A percentile compares a stretch with the other conserved stretches of the same genome.
Evolutionary conservation across 164 flowering plant genomes (phyloP).

Genomic region (Vitis rupestris): DNA sequence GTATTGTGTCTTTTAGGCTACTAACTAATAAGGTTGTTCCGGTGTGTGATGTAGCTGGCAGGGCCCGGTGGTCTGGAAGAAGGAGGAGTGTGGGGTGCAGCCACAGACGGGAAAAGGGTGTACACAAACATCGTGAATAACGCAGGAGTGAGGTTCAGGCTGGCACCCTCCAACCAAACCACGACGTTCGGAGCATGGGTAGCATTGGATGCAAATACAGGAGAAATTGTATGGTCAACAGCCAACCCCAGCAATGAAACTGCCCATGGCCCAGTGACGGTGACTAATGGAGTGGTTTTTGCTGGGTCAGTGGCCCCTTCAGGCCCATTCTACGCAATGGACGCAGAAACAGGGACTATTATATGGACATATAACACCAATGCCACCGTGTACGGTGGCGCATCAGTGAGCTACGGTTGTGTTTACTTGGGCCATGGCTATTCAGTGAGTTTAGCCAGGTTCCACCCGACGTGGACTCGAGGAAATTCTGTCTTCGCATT

Average conservation of each 20-base stretch:
- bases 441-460: slow-evolving; percentile 21
- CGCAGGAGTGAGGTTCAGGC: slow-evolving; percentile 23
- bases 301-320: slow-evolving; percentile 37
- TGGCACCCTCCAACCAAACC: slow-evolving; percentile 34
- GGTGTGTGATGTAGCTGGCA: slow-evolving; percentile 26
- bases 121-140: slow-evolving; percentile 47
- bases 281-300: slow-evolving; percentile 47
- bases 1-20: not conserved
- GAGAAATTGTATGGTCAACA: slow-evolving; percentile 44
- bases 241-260: slow-evolving; percentile 44
- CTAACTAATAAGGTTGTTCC: too few species aligned
- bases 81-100: slow-evolving; percentile 59
- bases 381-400: slow-evolving; percentile 55
- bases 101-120: slow-evolving; percentile 41
- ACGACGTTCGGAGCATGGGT: slow-evolving; percentile 60
- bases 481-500: slow-evolving; percentile 47
- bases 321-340: slow-evolving; percentile 48
- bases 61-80: slow-evolving; percentile 49
- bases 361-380: slow-evolving; percentile 44
- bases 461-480: slow-evolving; percentile 30
- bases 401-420: slow-evolving; percentile 45
- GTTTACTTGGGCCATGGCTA: slow-evolving; percentile 44
- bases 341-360: slow-evolving; percentile 37
- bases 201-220: slow-evolving; percentile 42
- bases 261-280: slow-evolving; percentile 35